A percentile compares a stretch with the other conserved stretches of the same genome.
Evolutionary conservation across 352 stramenopile species (phyloP).

Genomic region (Pythium utonaiense): DNA sequence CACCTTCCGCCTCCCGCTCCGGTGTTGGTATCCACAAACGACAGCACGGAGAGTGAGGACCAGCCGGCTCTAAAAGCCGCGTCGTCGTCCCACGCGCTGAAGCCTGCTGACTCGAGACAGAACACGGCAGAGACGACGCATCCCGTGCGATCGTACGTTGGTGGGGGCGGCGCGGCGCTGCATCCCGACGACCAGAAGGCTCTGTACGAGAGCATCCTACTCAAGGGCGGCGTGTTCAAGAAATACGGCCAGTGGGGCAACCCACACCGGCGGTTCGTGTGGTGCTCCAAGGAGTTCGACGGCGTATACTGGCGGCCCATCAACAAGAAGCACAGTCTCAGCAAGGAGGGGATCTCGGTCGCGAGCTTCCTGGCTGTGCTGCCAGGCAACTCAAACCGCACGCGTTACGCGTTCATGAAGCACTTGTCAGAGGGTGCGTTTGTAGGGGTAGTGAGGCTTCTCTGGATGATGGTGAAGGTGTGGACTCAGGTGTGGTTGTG

Average conservation of each 20-base stretch:
- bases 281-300: constrained; percentile 65
- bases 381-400: constrained; percentile 52
- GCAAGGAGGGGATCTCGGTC: constrained; percentile 52
- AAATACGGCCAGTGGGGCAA: constrained; percentile 77
- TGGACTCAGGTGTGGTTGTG: too few relatives aligned
- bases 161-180: constrained; percentile 8
- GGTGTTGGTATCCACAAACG: too few relatives aligned
- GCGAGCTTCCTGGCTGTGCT: constrained; percentile 45
- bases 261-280: constrained; percentile 69
- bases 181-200: constrained; percentile 37
- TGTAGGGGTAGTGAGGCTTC: too few relatives aligned
- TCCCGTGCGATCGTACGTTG: background rate
- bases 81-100: background rate
- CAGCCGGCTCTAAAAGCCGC: too few relatives aligned
- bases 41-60: too few relatives aligned
- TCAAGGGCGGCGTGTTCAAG: constrained; percentile 70
- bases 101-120: background rate
- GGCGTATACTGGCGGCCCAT: constrained; percentile 62
- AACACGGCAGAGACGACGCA: background rate
- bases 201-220: constrained; percentile 53
- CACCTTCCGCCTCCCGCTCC: too few relatives aligned
- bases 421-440: constrained; percentile 60
- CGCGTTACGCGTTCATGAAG: constrained; percentile 75
- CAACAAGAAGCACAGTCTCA: constrained; percentile 60
- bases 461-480: constrained; percentile 8